phyloP scores from a whole-genome alignment of 169 alveolate species.

The Perkinsus chesapeaki region DNA sequence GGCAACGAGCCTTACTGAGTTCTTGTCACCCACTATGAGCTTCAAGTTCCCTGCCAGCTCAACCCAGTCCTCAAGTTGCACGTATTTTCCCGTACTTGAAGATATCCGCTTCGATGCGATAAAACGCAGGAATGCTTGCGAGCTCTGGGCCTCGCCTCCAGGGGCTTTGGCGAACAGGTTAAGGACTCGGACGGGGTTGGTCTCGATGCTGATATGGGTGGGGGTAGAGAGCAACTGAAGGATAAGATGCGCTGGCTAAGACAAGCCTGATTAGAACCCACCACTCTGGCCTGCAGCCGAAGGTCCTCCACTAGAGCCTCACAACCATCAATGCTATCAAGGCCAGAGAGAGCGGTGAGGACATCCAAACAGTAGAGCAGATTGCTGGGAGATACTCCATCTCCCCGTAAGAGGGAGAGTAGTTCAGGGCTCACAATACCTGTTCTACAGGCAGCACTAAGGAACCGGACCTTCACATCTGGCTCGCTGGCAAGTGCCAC shows the following conservation, averaged over 20 bases:
- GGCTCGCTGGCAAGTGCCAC: background rate
- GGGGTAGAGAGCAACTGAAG: background rate
- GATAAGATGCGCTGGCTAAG: background rate
- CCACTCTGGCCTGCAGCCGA: background rate
- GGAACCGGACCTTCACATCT: background rate
- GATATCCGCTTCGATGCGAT: background rate
- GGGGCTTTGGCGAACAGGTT: background rate
- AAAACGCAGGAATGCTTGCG: background rate
- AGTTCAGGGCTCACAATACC: background rate
- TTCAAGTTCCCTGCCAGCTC: background rate
- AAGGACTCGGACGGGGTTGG: background rate
- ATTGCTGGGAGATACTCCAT: background rate
- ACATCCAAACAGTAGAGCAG: background rate
- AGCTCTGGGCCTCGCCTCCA: background rate
- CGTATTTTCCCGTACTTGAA: background rate
- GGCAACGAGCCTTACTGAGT: too few species aligned
- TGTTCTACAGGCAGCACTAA: background rate
- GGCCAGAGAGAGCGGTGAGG: background rate
- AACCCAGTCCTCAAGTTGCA: background rate
- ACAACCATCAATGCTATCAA: background rate
- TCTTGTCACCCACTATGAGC: background rate
- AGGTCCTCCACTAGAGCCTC: background rate
- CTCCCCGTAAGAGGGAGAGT: background rate
- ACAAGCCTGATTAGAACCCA: background rate
- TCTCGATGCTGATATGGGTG: background rate